These are phyloP conservation scores for Abrus pulchellus DNA, from an alignment of 306 rosid genomes.

Conservation along the genomic window DNA sequence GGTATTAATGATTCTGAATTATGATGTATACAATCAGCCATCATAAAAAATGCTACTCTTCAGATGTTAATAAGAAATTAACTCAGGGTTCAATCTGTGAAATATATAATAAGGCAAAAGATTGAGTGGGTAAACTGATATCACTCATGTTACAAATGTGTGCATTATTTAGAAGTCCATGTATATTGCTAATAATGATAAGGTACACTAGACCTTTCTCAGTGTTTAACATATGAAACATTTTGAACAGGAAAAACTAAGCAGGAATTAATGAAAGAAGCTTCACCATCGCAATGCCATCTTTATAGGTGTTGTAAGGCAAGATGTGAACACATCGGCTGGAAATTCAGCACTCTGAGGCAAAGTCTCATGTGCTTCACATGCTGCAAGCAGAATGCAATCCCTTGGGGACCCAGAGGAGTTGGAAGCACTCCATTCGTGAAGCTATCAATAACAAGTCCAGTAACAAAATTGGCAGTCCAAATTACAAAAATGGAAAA, in stretches of 20 bases:
- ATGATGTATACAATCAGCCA: slow-evolving; percentile 7
- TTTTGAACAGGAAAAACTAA: slow-evolving; percentile 18
- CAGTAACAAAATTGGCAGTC: slow-evolving; percentile 42
- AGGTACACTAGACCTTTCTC: neutral
- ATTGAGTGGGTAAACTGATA: neutral
- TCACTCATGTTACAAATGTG: neutral
- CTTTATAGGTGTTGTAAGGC: slow-evolving; percentile 98
- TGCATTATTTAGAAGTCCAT: slow-evolving; percentile 20
- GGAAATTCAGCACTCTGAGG: slow-evolving; percentile 99
- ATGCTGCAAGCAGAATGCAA: slow-evolving; percentile 97
- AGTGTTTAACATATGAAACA: slow-evolving; percentile 33
- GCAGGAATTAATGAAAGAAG: slow-evolving; percentile 44
- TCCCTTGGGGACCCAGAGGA: slow-evolving; percentile 83
- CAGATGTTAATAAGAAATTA: slow-evolving; percentile 3
- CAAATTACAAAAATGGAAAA: slow-evolving; percentile 38
- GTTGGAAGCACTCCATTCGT: slow-evolving; percentile 77
- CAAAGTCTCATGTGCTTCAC: slow-evolving; percentile 97
- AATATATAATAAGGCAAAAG: neutral
- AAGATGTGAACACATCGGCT: slow-evolving; percentile 96
- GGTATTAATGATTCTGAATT: neutral
- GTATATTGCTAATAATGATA: neutral
- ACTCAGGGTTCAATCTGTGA: neutral
- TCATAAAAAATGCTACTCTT: slow-evolving; percentile 30
- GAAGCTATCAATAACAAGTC: slow-evolving; percentile 67
- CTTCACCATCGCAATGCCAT: slow-evolving; percentile 97